Evolutionary conservation across 2,329 filamentous ascomycete genomes (phyloP).

Genomic region (Keithomyces neogunnii): DNA sequence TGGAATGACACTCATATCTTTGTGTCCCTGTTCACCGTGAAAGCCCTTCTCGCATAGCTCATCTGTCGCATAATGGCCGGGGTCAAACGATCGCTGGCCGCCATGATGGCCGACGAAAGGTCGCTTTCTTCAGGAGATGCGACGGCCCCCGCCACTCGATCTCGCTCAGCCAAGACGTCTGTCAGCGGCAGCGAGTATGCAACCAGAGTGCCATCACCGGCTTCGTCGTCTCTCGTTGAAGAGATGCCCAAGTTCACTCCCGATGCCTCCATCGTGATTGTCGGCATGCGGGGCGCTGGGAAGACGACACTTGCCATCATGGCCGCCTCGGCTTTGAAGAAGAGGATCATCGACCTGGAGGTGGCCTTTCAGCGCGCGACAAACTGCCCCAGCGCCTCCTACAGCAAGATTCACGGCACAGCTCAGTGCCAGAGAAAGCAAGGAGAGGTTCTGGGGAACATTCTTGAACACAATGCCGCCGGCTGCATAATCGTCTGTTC

Average conservation of each 20-base stretch:
- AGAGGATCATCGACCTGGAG: slow-evolving; percentile 62
- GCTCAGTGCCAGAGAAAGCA: slow-evolving; percentile 56
- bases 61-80: slow-evolving; percentile 20
- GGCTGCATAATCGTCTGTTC: slow-evolving; percentile 65
- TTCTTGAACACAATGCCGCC: slow-evolving; percentile 49
- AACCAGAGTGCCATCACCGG: slow-evolving; percentile 16
- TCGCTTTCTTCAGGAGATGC: slow-evolving; percentile 7
- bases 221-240: slow-evolving; percentile 15
- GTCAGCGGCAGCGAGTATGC: not conserved
- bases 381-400: slow-evolving; percentile 52
- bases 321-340: slow-evolving; percentile 60
- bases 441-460: slow-evolving; percentile 49
- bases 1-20: not conserved
- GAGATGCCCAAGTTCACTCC: slow-evolving; percentile 37
- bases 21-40: not conserved
- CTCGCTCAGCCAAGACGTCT: not conserved
- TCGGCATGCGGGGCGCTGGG: slow-evolving; percentile 65
- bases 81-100: slow-evolving; percentile 30
- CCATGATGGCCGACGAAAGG: slow-evolving; percentile 22
- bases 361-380: slow-evolving; percentile 56
- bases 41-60: too few species aligned
- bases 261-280: slow-evolving; percentile 63
- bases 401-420: slow-evolving; percentile 54
- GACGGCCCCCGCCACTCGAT: not conserved
- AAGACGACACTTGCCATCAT: slow-evolving; percentile 72